phyloP scores from a whole-genome alignment of 2,329 filamentous ascomycete genomes.

The Fusarium proliferatum region DNA sequence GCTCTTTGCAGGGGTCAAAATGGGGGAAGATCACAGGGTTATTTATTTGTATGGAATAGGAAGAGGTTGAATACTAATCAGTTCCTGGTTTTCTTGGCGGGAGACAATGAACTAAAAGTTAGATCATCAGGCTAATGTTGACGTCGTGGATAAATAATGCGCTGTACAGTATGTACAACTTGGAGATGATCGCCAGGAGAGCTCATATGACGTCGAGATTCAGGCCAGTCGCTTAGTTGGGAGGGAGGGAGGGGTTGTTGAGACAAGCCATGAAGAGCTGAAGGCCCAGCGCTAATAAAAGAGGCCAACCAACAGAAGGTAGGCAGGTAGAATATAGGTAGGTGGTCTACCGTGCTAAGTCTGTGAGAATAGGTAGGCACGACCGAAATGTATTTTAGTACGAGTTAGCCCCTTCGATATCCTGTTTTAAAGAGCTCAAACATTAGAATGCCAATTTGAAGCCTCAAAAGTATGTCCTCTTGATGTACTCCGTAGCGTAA shows the following conservation, averaged over 20 bases:
- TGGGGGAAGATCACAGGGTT: too few species aligned
- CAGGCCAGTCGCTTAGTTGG: too few species aligned
- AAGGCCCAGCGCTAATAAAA: constrained; percentile 6
- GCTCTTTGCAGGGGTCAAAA: too few species aligned
- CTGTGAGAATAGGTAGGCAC: background rate
- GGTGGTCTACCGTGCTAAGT: background rate
- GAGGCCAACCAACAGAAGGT: background rate
- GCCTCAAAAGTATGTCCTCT: background rate
- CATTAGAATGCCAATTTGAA: background rate
- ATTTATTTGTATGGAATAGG: too few species aligned
- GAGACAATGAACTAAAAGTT: too few species aligned
- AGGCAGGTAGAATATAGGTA: background rate
- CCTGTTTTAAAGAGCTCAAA: background rate
- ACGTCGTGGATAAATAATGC: too few species aligned
- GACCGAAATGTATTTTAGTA: background rate
- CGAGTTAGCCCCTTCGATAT: background rate
- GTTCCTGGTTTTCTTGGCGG: too few species aligned
- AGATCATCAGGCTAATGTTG: too few species aligned
- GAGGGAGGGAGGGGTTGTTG: constrained; percentile 14
- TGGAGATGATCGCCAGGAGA: too few species aligned
- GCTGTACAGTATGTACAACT: too few species aligned
- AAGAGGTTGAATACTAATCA: too few species aligned
- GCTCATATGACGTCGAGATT: too few species aligned
- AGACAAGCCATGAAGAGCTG: constrained; percentile 29
- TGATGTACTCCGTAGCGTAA: background rate